Percentiles rank a stretch among this genome's conserved stretches.
Conservation (phyloP, 331 rosid species). For the Malus hybrid region DNA sequence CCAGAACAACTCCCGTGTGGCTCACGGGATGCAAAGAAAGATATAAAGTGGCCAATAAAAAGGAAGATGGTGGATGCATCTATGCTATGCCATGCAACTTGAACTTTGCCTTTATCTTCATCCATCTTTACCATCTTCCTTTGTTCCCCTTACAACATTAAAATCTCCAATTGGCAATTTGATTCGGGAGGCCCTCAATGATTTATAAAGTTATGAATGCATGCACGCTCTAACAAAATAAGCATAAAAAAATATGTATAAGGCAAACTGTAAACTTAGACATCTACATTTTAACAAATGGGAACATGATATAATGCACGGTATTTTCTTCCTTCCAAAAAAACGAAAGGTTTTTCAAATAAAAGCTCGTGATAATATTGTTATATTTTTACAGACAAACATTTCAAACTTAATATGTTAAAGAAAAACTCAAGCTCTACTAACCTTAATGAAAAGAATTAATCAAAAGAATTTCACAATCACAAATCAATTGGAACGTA, state of each 20-base stretch:
- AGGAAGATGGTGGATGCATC: constrained; percentile 5
- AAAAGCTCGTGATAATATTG: not conserved
- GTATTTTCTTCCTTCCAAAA: not conserved
- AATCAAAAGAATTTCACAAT: too few species aligned
- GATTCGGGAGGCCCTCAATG: not conserved
- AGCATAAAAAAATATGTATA: too few species aligned
- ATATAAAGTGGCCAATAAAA: not conserved
- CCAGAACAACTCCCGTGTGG: constrained; percentile 37
- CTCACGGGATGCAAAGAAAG: constrained; percentile 38
- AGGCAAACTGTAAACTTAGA: not conserved
- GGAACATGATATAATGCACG: not conserved
- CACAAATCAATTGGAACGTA: too few species aligned
- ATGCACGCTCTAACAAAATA: not conserved
- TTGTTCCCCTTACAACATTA: not conserved
- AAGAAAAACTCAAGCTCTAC: too few species aligned
- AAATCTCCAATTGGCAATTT: not conserved
- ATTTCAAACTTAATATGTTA: too few species aligned
- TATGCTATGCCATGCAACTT: constrained; percentile 1
- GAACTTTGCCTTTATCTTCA: constrained; percentile 10
- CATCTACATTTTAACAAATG: not conserved
- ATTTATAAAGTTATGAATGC: not conserved
- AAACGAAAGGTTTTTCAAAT: not conserved
- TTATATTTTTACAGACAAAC: not conserved
- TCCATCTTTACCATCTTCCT: not conserved
- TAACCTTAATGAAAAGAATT: too few species aligned